Base-by-base conservation (phyloP, 2,329 filamentous ascomycete genomes). In the Ceratocystis variospora region DNA sequence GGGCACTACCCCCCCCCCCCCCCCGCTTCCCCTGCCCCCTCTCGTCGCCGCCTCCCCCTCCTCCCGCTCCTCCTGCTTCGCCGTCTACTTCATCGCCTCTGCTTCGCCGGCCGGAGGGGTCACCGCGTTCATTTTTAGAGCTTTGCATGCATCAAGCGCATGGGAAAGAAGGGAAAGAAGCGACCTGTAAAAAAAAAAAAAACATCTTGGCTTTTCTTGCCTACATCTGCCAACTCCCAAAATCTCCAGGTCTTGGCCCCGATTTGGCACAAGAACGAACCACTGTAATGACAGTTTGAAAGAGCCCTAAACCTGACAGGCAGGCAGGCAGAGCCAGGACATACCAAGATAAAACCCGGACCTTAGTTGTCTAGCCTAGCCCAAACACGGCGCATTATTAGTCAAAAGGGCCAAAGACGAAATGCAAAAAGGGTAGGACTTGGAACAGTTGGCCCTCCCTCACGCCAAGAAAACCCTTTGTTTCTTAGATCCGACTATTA, bases 391-490 rank as follows among this genome's bases (percentile, higher is more conserved):
- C 37, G 37, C 37, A 41, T 41, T 41, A 12, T 12, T 41, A 41
- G 8, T 41, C 37, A 41, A 41, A 41, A 41, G 37, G 37, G 2
- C 37, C 37, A 41, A 41, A 41, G 37, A 3, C 8, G 10, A 41
- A 41, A 8, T 10, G 15, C 28, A 37, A 57, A 31, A 57, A 59
- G 1, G 15, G 33, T 7, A 33, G 33, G 53, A 25, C 25, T 31
- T 59, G 53, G 53, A 59, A 59, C 53, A 59, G 53, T 19, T 59
- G 12, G 28, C 17, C 53, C 53, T 59, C 53, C 53, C 28, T 57
- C 53, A 17, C 53, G 53, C 53, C 53, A 57, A 57, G 53, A 33
- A 57, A 37, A 33, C 53, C 28, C 17, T 31, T 25, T 25, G 53
- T 17, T 57, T 57, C 53, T 57, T 57, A 33, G 53, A 57, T 17